Percentiles rank a stretch among this genome's conserved stretches.
phyloP scores from a whole-genome alignment of 306 rosid species.

The Acacia confusa region DNA sequence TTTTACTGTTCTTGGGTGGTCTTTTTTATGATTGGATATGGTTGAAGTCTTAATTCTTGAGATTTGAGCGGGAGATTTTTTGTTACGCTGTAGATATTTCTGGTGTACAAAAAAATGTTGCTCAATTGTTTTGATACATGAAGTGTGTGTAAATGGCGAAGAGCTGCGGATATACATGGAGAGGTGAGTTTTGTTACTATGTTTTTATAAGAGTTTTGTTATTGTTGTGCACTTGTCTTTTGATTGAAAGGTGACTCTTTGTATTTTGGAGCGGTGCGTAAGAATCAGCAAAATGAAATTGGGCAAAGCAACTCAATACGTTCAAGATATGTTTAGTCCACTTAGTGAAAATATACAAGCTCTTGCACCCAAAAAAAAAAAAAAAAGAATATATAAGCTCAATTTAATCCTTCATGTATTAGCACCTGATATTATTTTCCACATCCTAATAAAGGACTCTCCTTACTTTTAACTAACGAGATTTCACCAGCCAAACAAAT shows the following conservation, averaged over 20 bases:
- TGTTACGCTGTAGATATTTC: conserved; percentile 33
- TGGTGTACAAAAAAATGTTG: conserved; percentile 32
- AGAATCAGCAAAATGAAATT: background rate
- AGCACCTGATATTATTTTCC: too few relatives aligned
- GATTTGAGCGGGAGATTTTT: conserved; percentile 27
- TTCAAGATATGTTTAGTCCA: too few relatives aligned
- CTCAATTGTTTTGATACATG: conserved; percentile 25
- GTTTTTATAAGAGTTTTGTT: background rate
- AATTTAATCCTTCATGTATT: too few relatives aligned
- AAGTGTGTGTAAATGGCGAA: background rate
- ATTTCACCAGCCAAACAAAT: too few relatives aligned
- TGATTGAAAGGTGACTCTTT: background rate
- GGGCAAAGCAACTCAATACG: too few relatives aligned
- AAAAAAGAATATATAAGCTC: too few relatives aligned
- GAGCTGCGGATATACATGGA: background rate
- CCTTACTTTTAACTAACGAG: too few relatives aligned
- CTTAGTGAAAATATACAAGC: too few relatives aligned
- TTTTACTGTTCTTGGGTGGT: conserved; percentile 14
- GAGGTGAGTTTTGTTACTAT: background rate
- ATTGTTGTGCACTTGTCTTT: background rate
- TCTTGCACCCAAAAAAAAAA: too few relatives aligned
- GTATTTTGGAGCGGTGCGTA: background rate
- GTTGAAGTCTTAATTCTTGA: conserved; percentile 19
- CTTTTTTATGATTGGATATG: conserved; percentile 27
- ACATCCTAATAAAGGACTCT: too few relatives aligned